Percentiles rank a stretch among this genome's conserved stretches.
phyloP scores from a whole-genome alignment of 163 green algal genomes.

The Scenedesmus sp. region DNA sequence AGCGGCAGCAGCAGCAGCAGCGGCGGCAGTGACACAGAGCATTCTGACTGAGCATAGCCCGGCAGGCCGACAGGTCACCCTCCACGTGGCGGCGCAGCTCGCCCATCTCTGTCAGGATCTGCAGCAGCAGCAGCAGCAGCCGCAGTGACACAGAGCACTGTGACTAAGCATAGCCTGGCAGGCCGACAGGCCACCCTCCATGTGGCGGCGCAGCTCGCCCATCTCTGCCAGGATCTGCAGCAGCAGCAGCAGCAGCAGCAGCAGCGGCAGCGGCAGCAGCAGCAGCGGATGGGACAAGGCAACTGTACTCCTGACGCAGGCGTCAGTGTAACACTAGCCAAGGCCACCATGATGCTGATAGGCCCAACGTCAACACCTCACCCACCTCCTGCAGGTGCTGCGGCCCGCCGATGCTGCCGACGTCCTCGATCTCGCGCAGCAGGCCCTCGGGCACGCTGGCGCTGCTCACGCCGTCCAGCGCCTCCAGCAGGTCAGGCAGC shows the following conservation, averaged over 20 bases:
- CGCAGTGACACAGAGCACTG: not conserved
- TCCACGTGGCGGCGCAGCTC: conserved; percentile 76
- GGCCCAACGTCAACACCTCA: not conserved
- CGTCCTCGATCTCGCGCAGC: conserved; percentile 78
- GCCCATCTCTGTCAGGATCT: conserved; percentile 73
- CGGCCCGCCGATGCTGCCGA: conserved; percentile 80
- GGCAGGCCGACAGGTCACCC: conserved; percentile 63
- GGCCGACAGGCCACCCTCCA: not conserved
- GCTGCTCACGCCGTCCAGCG: conserved; percentile 54
- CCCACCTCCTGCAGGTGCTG: conserved; percentile 75
- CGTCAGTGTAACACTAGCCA: too few species aligned
- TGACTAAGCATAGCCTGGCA: not conserved
- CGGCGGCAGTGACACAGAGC: too few species aligned
- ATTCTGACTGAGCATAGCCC: not conserved
- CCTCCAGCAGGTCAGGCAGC: conserved; percentile 74
- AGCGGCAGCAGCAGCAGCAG: too few species aligned
- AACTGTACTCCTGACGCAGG: too few species aligned
- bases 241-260: not conserved
- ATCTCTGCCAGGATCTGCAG: not conserved
- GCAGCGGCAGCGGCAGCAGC: too few species aligned
- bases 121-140: not conserved
- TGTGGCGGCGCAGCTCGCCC: not conserved
- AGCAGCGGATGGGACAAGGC: too few species aligned
- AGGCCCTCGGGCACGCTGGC: conserved; percentile 79
- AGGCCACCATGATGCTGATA: too few species aligned